phyloP scores from a whole-genome alignment of 2,329 filamentous ascomycete species.

The Pestalotiopsis sp. region DNA sequence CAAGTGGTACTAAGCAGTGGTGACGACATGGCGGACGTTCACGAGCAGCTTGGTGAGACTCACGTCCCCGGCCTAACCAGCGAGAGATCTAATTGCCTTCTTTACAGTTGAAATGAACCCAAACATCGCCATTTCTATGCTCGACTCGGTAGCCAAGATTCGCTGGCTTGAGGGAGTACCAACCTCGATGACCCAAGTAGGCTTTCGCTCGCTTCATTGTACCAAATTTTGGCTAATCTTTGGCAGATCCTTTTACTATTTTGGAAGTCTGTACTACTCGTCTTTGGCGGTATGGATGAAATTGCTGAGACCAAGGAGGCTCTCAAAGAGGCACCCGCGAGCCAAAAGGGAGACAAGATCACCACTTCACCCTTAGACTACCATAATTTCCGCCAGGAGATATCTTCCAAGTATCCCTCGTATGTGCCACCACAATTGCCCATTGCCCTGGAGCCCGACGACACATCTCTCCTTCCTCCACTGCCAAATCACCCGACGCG shows the following conservation, averaged over 20 bases:
- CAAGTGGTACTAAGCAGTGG: constrained; percentile 58
- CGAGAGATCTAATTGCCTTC: not conserved
- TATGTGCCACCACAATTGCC: constrained; percentile 86
- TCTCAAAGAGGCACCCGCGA: constrained; percentile 62
- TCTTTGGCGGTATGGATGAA: constrained; percentile 79
- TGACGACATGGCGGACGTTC: constrained; percentile 47
- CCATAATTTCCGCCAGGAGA: constrained; percentile 93
- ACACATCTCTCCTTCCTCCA: constrained; percentile 87
- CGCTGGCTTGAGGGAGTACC: constrained; percentile 72
- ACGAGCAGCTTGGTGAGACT: constrained; percentile 53
- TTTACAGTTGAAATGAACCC: constrained; percentile 61
- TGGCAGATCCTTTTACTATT: constrained; percentile 74
- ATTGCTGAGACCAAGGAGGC: constrained; percentile 74
- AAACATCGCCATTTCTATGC: constrained; percentile 70
- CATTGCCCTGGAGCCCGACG: constrained; percentile 85
- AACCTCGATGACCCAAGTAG: constrained; percentile 66
- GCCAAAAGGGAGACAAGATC: constrained; percentile 75
- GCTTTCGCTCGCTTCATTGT: constrained; percentile 14
- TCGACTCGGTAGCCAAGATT: constrained; percentile 68
- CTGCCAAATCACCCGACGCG: constrained; percentile 74
- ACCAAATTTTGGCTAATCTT: not conserved
- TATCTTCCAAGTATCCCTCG: constrained; percentile 95
- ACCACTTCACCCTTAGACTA: constrained; percentile 95
- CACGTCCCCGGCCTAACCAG: not conserved
- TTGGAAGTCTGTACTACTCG: constrained; percentile 88